Base-by-base conservation (phyloP, 2,329 filamentous ascomycete species). In the Paramyrothecium roridum region DNA sequence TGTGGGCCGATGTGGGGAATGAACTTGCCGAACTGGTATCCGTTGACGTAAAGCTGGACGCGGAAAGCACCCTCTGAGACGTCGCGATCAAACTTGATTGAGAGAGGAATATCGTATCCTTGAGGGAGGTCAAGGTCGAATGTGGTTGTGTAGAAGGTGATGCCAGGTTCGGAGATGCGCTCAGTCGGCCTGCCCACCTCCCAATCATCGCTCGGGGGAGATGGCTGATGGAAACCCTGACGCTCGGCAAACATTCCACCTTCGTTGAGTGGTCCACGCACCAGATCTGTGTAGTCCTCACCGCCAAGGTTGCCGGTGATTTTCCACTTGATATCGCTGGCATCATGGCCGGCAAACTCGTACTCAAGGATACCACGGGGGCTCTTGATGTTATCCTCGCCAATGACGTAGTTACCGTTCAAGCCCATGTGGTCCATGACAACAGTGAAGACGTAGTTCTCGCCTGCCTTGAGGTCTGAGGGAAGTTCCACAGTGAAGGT, bases 361-460 rank as follows among this genome's bases (percentile, higher is more conserved):
- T 83, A 88, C 69, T 81, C 71, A 30, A 87, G 69, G 57, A 88
- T 80, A 22, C 80, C 85, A 53, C 79, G 81, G 3, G 77, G 80
- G 55, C 77, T 73, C 76, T 85, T 85, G 76, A 86, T 84, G 3
- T 70, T 67, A 33, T 85, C 82, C 6, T 69, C 61, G 2, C 82
- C 83, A 2, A 84, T 79, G 12, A 73, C 73, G 73, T 80, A 83
- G 69, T 86, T 82, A 62, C 87, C 81, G 56, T 90, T 81, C 2
- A 89, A 74, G 0, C 88, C 87, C 73, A 86, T 87, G 70, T 86
- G 84, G 69, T 90, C 88, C 21, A 90, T 73, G 0, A 90, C 72
- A 4, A 91, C 74, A 0, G 87, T 89, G 64, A 90, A 70, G 20
- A 85, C 77, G 66, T 89, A 84, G 0, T 71, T 60, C 43, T 76